Percentiles rank a stretch among this genome's conserved stretches.
These are phyloP conservation scores for Hyphodiscus sp. DNA, from an alignment of 2,329 filamentous ascomycete genomes.

Conservation along the genomic window DNA sequence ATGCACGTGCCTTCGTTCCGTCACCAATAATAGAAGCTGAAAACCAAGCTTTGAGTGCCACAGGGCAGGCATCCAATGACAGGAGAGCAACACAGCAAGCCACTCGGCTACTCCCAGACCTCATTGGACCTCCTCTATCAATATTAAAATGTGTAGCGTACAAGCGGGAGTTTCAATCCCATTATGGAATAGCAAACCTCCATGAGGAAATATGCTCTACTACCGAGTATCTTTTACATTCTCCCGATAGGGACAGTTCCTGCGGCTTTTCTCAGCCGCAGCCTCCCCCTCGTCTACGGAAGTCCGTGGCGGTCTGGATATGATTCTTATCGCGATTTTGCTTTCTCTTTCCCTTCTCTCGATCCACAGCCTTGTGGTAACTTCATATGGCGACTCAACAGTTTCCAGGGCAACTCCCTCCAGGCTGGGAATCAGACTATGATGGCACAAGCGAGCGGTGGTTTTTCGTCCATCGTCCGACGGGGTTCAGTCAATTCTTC, in stretches of 20 bases:
- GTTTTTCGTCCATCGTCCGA: constrained; percentile 11
- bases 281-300: not conserved
- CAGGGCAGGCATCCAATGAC: not conserved
- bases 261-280: not conserved
- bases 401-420: constrained; percentile 3
- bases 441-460: constrained; percentile 9
- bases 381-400: not conserved
- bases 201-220: not conserved
- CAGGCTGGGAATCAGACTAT: constrained; percentile 12
- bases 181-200: not conserved
- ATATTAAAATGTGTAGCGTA: not conserved
- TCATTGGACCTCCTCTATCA: not conserved
- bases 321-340: not conserved
- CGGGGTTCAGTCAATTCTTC: constrained; percentile 9
- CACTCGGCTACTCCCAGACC: not conserved
- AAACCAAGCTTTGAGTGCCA: not conserved
- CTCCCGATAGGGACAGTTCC: not conserved
- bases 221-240: not conserved
- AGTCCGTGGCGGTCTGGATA: not conserved
- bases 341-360: not conserved
- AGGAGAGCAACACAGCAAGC: not conserved
- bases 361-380: not conserved
- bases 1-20: too few species aligned
- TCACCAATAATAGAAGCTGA: too few species aligned
- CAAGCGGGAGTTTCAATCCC: not conserved